Evolutionary conservation across 306 rosid genomes (phyloP).

Genomic region (Abrus precatorius): DNA sequence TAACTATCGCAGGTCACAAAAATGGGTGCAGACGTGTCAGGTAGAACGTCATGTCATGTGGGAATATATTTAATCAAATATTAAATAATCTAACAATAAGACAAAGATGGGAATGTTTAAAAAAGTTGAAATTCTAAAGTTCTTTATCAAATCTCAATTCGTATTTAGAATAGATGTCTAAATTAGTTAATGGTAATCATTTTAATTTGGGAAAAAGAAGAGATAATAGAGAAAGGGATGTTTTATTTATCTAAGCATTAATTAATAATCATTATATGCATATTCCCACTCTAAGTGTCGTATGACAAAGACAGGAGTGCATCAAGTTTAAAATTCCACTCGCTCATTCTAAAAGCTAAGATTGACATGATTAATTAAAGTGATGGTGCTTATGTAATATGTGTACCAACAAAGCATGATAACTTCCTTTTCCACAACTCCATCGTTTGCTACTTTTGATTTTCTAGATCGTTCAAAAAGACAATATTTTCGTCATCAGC

Average conservation of each 20-base stretch:
- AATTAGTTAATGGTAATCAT: too few relatives aligned
- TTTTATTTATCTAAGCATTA: too few relatives aligned
- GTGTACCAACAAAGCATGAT: not conserved
- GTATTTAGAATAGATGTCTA: too few relatives aligned
- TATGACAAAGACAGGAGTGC: not conserved
- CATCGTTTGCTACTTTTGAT: not conserved
- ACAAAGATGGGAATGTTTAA: too few relatives aligned
- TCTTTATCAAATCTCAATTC: too few relatives aligned
- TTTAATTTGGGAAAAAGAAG: too few relatives aligned
- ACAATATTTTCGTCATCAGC: not conserved
- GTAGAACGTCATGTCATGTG: not conserved
- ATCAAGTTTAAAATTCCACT: not conserved
- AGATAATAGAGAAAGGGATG: too few relatives aligned
- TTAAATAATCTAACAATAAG: too few relatives aligned
- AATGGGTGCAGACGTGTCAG: conserved; percentile 3
- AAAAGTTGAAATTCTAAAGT: too few relatives aligned
- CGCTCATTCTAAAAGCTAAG: not conserved
- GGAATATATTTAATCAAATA: too few relatives aligned
- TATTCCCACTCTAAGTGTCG: too few relatives aligned
- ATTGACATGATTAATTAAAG: conserved; percentile 7
- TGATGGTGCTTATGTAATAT: conserved; percentile 4
- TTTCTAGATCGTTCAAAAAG: not conserved
- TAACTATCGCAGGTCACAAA: not conserved
- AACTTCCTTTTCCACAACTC: conserved; percentile 14
- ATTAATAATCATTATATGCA: too few relatives aligned